Base-by-base conservation (phyloP, 345 rosid genomes). In the Balakata baccata region DNA sequence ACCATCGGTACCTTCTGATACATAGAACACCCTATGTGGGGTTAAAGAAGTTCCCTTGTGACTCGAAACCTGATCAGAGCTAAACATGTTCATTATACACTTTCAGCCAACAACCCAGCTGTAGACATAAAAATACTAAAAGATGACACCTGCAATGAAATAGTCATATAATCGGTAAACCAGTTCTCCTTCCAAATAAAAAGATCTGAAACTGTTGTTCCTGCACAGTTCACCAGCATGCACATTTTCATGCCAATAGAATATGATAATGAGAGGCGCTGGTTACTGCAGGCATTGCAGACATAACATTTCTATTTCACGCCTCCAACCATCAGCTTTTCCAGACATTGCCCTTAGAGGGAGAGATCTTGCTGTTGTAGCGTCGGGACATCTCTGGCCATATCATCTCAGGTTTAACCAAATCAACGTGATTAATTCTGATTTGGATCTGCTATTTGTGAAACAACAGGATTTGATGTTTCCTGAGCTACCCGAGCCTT, bases 401-500 rank as follows among this genome's bases (percentile, higher is more conserved):
- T 56, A 72, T 43, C 25, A 74, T 23, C 37, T 45, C 39, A 18
- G 25, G 38, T 45, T 51, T 61, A 39, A 56, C 39, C 59, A 45
- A 17, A 73, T 68, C 74, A 17, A 22, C 11, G 34, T 20, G 49
- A 11, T 75, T 37, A 73, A 14, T 69, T 69, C 58, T 64, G 72
- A 76, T 80, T 83, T 41, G 7, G 34, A 62, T 68, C 58, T 6
- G 73, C 45, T 41, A 12, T 38, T 43, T 51, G 53, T 41, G 45
- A 43, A 16, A 52, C 49, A 20, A 67, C 74, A 12, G 71, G 61
- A 75, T 72, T 75, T 4, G 81, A 60, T 60, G 70, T 29, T 75
- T 77, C 86, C 45, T 71, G 80, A 18, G 81, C 46, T 72, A 54
- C 71, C 34, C 43, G 76, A 37, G 78, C 66, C 91, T 89, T 88